Conservation (phyloP, 305 asterid genomes). For the Lippia alba region DNA sequence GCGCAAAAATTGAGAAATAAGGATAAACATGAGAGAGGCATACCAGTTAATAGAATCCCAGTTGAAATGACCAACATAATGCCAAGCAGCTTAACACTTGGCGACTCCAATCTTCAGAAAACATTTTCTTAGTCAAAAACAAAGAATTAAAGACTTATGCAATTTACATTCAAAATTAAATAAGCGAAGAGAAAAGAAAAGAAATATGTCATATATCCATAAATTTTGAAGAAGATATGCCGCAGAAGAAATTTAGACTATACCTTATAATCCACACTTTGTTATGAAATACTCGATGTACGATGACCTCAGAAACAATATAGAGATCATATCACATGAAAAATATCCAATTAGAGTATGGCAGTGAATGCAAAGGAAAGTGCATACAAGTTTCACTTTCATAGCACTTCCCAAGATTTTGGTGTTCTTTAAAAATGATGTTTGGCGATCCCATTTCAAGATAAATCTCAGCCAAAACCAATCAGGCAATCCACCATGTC, state of each 20-base stretch:
- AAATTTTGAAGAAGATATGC: constrained; percentile 11
- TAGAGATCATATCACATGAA: constrained; percentile 1
- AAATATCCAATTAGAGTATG: not conserved
- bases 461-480: not conserved
- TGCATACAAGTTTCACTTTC: not conserved
- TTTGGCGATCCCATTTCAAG: constrained; percentile 10
- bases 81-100: constrained; percentile 90
- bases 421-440: not conserved
- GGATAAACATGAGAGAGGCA: constrained; percentile 20
- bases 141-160: constrained; percentile 22
- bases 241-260: constrained; percentile 2
- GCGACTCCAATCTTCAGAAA: constrained; percentile 86
- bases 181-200: not conserved
- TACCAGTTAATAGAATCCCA: constrained; percentile 95
- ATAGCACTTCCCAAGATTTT: not conserved
- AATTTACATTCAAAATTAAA: constrained; percentile 7
- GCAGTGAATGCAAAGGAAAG: not conserved
- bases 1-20: too few species aligned
- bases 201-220: not conserved
- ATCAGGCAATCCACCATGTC: constrained; percentile 14
- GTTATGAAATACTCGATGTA: not conserved
- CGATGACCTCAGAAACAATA: not conserved
- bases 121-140: constrained; percentile 35
- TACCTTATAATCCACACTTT: constrained; percentile 8
- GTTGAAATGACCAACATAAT: constrained; percentile 78